Base-by-base conservation (phyloP, 176 grass and related monocot species). In the Zizania latifolia region DNA sequence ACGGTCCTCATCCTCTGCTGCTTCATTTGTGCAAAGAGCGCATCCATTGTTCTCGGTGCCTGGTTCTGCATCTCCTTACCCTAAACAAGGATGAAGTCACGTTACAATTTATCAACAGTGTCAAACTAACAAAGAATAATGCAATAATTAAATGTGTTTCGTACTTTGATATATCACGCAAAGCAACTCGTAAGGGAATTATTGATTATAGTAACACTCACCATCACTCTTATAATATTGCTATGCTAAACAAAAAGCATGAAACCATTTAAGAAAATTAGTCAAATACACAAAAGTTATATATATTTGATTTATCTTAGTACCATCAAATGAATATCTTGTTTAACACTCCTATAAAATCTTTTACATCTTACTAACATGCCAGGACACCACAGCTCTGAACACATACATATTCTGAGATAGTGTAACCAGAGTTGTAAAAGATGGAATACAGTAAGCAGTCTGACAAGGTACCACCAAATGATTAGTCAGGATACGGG, bases 1-100 rank as follows among this genome's bases (percentile, higher is more conserved):
- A 69, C 72, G 5, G 45, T 59, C 65, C 51, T 88, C 88, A 86
- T 88, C 32, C 88, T 67, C 31, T 88, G 74, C 30, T 80, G 65
- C 82, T 94, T 86, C 92, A 94, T 94, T 38, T 76, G 82, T 45
- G 92, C 78, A 81, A 94, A 94, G 14, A 94, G 84, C 0, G 88
- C 92, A 83, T 94, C 92, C 92, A 94, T 88, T 44, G 92, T 94
- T 39, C 77, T 84, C 6, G 82, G 88, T 41, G 69, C 65, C 82
- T 94, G 79, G 23, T 62, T 89, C 22, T 80, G 82, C 37, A 27
- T 23, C 65, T 75, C 77, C 71, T 79, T 85, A 29, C 74, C 82
- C 86, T 78, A 78, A 8, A 64, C 60, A 59, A 16, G 35, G 48
- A 76, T 78, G 11, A 23, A 46, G 28, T 1, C 3, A 62, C 37